Conservation (phyloP, 1,284 basidiomycete genomes). For the Ustilago loliicola region DNA sequence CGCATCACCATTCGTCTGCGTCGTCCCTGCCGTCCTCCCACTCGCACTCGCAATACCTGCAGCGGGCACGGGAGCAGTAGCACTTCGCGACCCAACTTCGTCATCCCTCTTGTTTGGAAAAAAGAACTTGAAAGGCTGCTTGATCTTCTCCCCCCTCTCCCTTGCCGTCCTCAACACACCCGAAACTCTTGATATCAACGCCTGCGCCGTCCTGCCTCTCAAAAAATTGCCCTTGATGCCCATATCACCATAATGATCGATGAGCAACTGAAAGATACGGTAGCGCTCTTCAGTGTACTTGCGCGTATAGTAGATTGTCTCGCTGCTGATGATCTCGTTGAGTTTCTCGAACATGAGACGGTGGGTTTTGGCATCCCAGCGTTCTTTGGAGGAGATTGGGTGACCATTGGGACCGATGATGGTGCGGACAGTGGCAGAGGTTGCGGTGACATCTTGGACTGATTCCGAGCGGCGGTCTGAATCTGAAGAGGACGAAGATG, state of each 20-base stretch:
- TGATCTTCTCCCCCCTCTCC: conserved; percentile 43
- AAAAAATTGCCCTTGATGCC: conserved; percentile 45
- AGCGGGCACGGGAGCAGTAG: conserved; percentile 15
- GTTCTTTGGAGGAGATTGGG: conserved; percentile 42
- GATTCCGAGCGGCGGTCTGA: conserved; percentile 33
- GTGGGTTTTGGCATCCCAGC: conserved; percentile 44
- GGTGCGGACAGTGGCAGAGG: conserved; percentile 26
- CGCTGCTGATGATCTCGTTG: conserved; percentile 42
- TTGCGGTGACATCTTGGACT: conserved; percentile 42
- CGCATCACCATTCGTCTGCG: not conserved
- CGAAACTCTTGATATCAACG: conserved; percentile 37
- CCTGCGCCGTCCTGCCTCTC: conserved; percentile 34
- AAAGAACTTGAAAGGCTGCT: conserved; percentile 49
- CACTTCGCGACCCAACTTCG: conserved; percentile 9
- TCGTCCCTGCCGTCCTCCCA: not conserved
- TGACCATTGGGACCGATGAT: conserved; percentile 34
- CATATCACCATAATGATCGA: conserved; percentile 46
- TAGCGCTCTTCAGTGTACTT: conserved; percentile 44
- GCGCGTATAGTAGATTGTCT: conserved; percentile 41
- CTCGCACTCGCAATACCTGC: not conserved
- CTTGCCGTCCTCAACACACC: conserved; percentile 34
- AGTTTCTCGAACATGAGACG: conserved; percentile 52
- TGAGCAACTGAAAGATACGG: conserved; percentile 44
- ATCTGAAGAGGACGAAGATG: conserved; percentile 13
- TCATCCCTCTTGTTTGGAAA: conserved; percentile 44